Base-by-base conservation (phyloP, 306 rosid species). In the Cyamopsis tetragonoloba region DNA sequence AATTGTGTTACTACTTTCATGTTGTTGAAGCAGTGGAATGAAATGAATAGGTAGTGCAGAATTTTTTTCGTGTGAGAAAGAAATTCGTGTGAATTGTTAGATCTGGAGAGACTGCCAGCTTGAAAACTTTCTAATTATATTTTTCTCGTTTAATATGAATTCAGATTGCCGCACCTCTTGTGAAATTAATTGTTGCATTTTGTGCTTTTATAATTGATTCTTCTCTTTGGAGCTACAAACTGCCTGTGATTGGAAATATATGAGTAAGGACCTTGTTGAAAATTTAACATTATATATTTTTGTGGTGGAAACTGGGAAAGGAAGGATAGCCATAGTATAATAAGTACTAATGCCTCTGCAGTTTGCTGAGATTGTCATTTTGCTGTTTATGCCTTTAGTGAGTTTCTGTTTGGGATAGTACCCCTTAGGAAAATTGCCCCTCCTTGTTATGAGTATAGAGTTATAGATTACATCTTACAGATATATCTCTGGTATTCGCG, bases 81-180 rank as follows among this genome's bases (percentile, higher is more conserved):
- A 24, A 5, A 49, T 28, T 69, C 43, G 18, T 44, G 49, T 38
- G 20, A 47, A 15, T 62, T 62, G 66, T 57, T 80, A 58, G 74
- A 80, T 74, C 66, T 75, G 17, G 65, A 2, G 56, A 26, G 70
- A 51, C 6, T 61, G 19, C 31, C 13, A 12, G 18, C n/a, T 31
- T 54, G 7, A 27, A 22, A 14, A 51, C 20, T 26, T 61, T 12
- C 24, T 50, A 1, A 31, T 11, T 68, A 37, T 62, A 3, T 66
- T 42, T 5, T 13, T 67, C 6, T 59, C 53, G 47, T 27, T 67
- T 59, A 50, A 53, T 44, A 26, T 56, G 56, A 68, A 60, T 54
- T 62, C 37, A 23, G 6, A 50, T 74, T 47, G 30, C 22, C 23
- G 54, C 1, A 20, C 1, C 1, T 72, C 6, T 57, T 15, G 63